phyloP scores from a whole-genome alignment of 2,329 filamentous ascomycete genomes.

The Neofusicoccum laricinum region DNA sequence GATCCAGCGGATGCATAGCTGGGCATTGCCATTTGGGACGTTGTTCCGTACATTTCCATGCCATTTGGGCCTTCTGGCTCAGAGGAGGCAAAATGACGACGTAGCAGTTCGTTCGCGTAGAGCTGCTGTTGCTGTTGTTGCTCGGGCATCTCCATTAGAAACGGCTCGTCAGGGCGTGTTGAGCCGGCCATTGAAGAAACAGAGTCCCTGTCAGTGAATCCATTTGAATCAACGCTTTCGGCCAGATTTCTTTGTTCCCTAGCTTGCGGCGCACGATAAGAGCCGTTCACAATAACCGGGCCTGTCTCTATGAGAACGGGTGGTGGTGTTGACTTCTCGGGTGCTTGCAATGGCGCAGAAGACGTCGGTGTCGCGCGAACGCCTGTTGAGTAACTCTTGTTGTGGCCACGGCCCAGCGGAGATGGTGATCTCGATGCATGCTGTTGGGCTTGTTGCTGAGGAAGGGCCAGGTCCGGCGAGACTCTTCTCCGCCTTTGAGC shows the following conservation, averaged over 20 bases:
- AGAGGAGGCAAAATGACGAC: slow-evolving; percentile 1
- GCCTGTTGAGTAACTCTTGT: slow-evolving; percentile 39
- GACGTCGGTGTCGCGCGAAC: slow-evolving; percentile 7
- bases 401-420: slow-evolving; percentile 39
- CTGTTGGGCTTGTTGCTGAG: neutral
- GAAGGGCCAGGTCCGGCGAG: slow-evolving; percentile 35
- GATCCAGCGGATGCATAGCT: neutral
- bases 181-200: neutral
- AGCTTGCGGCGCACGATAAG: slow-evolving; percentile 22
- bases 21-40: neutral
- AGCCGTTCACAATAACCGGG: slow-evolving; percentile 41
- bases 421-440: slow-evolving; percentile 45
- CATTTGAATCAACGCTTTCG: slow-evolving; percentile 1
- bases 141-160: slow-evolving; percentile 21
- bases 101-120: slow-evolving; percentile 28
- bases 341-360: slow-evolving; percentile 19
- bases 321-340: slow-evolving; percentile 21
- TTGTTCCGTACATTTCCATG: neutral
- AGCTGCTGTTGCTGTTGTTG: slow-evolving; percentile 31
- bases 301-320: slow-evolving; percentile 29
- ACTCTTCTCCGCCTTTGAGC: slow-evolving; percentile 40
- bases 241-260: slow-evolving; percentile 4
- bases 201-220: slow-evolving; percentile 4
- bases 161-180: slow-evolving; percentile 8
- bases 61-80: slow-evolving; percentile 1